These are phyloP conservation scores for Fusarium stilboides DNA, from an alignment of 2,329 filamentous ascomycete species.

Conservation along the genomic window DNA sequence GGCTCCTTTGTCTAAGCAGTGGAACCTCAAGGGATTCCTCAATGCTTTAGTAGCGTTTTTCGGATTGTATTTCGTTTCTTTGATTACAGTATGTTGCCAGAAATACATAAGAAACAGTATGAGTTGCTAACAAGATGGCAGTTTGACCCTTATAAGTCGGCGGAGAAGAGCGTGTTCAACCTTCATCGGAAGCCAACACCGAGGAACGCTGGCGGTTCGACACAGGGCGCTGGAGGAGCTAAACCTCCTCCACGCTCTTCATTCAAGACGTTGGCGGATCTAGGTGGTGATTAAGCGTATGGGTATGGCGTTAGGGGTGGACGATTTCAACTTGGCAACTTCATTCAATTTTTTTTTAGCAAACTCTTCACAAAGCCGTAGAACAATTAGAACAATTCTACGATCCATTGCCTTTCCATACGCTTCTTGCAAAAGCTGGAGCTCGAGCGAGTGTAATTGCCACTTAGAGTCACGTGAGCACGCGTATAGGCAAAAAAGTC, in stretches of 20 bases:
- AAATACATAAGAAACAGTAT: slow-evolving; percentile 1
- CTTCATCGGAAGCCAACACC: slow-evolving; percentile 56
- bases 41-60: slow-evolving; percentile 69
- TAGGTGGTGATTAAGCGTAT: slow-evolving; percentile 55
- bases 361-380: slow-evolving; percentile 3
- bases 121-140: slow-evolving; percentile 53
- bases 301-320: slow-evolving; percentile 11
- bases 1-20: slow-evolving; percentile 33
- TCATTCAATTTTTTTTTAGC: slow-evolving; percentile 5
- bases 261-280: slow-evolving; percentile 70
- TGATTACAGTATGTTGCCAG: slow-evolving; percentile 69
- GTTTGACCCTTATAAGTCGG: slow-evolving; percentile 74
- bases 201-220: slow-evolving; percentile 49
- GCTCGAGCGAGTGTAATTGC: slow-evolving; percentile 9
- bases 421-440: not conserved
- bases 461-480: slow-evolving; percentile 51
- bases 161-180: slow-evolving; percentile 73
- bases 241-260: slow-evolving; percentile 54
- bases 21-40: slow-evolving; percentile 62
- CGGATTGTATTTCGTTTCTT: slow-evolving; percentile 72
- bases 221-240: slow-evolving; percentile 42
- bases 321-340: slow-evolving; percentile 8
- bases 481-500: slow-evolving; percentile 47
- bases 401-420: not conserved
- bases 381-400: not conserved